Conservation (phyloP, 345 rosid species). For the Lepidium sativum region DNA sequence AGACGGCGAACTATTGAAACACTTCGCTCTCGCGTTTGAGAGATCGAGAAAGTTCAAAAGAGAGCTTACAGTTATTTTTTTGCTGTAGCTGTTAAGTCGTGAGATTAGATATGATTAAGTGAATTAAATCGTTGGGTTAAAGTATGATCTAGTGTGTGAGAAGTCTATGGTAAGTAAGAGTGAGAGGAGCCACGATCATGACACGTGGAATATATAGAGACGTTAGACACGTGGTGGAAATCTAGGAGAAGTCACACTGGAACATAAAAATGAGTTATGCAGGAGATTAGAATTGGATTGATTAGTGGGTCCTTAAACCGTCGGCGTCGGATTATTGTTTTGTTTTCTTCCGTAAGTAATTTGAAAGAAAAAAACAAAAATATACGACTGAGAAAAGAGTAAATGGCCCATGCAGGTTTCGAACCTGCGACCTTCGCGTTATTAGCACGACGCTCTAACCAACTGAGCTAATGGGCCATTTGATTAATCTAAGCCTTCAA, state of each 20-base stretch:
- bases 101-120: neutral
- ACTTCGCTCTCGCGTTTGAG: neutral
- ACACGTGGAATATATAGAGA: neutral
- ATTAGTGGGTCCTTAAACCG: slow-evolving; percentile 16
- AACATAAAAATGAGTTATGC: neutral
- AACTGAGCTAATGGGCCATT: slow-evolving; percentile 42
- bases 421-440: slow-evolving; percentile 85
- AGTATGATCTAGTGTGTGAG: neutral
- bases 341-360: neutral
- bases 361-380: neutral
- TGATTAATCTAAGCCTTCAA: too few species aligned
- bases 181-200: neutral
- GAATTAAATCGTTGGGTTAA: neutral
- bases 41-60: neutral
- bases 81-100: slow-evolving; percentile 8
- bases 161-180: neutral
- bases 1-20: neutral
- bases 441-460: slow-evolving; percentile 93
- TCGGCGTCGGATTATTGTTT: slow-evolving; percentile 17
- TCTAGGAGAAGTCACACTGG: neutral
- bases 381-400: neutral
- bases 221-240: neutral
- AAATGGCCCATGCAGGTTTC: slow-evolving; percentile 54
- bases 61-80: neutral
- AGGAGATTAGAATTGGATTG: slow-evolving; percentile 19